phyloP scores from a whole-genome alignment of 257 asterid genomes.

The Solanum paucissectum region DNA sequence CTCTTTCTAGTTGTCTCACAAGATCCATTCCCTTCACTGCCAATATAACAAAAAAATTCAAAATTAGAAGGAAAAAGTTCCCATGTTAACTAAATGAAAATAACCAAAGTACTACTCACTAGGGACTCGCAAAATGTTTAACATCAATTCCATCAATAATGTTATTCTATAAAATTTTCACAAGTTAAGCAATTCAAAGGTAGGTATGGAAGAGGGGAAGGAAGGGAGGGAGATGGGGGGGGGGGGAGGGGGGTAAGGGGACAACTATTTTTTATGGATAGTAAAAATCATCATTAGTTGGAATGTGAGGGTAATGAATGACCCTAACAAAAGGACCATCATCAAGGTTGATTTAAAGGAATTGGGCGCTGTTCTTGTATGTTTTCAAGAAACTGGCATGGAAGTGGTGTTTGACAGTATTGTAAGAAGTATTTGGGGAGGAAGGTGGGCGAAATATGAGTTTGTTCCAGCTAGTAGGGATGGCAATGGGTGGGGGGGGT shows the following conservation, averaged over 20 bases:
- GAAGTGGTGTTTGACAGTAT: neutral
- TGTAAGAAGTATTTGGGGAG: neutral
- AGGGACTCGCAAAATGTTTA: neutral
- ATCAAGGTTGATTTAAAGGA: neutral
- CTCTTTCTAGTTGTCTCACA: constrained; percentile 92
- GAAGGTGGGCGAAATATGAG: neutral
- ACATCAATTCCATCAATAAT: neutral
- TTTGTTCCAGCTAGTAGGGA: neutral
- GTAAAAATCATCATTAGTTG: neutral
- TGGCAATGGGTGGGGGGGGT: neutral
- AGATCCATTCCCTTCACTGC: constrained; percentile 97
- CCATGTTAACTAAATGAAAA: neutral
- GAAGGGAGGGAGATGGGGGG: neutral
- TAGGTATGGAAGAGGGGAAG: neutral
- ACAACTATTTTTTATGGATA: neutral
- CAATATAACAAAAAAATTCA: neutral
- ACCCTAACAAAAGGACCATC: neutral
- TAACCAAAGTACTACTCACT: neutral
- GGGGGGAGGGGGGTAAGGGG: neutral
- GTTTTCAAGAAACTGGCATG: neutral
- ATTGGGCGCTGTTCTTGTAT: neutral
- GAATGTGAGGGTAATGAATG: neutral
- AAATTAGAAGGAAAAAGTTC: neutral
- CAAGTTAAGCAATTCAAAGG: neutral
- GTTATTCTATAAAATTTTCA: neutral